These are phyloP conservation scores for Globisporangium uncinulatum DNA, from an alignment of 352 stramenopile genomes.

Conservation along the genomic window DNA sequence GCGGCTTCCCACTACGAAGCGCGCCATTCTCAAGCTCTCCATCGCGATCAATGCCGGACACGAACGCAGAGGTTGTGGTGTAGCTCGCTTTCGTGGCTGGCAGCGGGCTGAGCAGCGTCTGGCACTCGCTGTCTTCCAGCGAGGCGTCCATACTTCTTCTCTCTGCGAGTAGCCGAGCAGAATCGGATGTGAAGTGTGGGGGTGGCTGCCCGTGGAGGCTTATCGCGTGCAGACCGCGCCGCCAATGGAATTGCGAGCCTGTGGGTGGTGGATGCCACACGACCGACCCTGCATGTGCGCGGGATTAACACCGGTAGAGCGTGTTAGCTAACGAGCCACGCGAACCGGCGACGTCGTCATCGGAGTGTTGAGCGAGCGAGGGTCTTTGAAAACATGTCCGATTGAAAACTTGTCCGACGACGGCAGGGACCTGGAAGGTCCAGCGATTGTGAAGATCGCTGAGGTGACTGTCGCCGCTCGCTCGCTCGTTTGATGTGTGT, in stretches of 20 bases:
- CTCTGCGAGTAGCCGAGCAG: background rate
- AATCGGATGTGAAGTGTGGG: conserved; percentile 2
- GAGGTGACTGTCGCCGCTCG: too few species aligned
- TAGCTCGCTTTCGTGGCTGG: conserved; percentile 1
- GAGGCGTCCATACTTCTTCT: conserved; percentile 4
- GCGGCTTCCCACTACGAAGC: background rate
- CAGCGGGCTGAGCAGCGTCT: conserved; percentile 7
- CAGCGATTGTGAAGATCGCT: too few species aligned
- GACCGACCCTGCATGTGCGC: background rate
- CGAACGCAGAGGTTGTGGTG: background rate
- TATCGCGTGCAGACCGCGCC: background rate
- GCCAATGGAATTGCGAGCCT: background rate
- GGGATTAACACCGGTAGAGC: background rate
- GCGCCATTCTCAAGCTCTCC: background rate
- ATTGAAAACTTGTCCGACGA: too few species aligned
- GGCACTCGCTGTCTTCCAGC: conserved; percentile 5
- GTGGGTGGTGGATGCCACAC: background rate
- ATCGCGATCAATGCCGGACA: background rate
- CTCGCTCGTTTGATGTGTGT: too few species aligned
- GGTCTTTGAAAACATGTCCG: too few species aligned
- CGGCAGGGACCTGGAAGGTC: too few species aligned
- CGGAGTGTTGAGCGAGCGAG: too few species aligned
- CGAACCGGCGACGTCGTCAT: background rate
- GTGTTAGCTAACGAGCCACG: background rate
- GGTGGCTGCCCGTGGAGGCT: background rate